phyloP scores from a whole-genome alignment of 345 rosid species.

The Citrus unshiu region DNA sequence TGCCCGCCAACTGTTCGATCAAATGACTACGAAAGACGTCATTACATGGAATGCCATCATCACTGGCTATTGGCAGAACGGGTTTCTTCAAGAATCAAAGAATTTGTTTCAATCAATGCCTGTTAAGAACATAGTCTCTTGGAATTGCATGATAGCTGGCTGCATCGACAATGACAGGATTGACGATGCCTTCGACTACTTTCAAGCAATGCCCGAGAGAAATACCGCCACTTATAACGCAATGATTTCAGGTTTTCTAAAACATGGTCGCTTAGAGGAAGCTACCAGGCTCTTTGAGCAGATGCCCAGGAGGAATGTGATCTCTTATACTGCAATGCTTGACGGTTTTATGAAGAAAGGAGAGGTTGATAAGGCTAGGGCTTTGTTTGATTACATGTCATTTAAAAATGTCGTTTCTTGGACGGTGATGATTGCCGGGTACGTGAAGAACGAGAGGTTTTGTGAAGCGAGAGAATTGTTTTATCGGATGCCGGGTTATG shows the following conservation, averaged over 20 bases:
- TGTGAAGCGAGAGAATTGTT: slow-evolving; percentile 26
- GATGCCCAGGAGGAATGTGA: slow-evolving; percentile 35
- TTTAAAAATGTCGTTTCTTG: slow-evolving; percentile 30
- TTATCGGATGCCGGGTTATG: slow-evolving; percentile 17
- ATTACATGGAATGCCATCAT: slow-evolving; percentile 44
- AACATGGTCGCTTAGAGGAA: slow-evolving; percentile 18
- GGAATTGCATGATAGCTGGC: slow-evolving; percentile 49
- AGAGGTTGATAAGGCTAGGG: slow-evolving; percentile 36
- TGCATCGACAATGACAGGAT: slow-evolving; percentile 23
- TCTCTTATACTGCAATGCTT: slow-evolving; percentile 48
- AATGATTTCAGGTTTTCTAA: slow-evolving; percentile 39
- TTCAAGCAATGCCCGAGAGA: slow-evolving; percentile 33
- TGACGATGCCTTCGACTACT: slow-evolving; percentile 31
- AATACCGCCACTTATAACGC: slow-evolving; percentile 38
- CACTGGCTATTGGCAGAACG: slow-evolving; percentile 31
- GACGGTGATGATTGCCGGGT: slow-evolving; percentile 38
- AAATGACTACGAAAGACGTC: slow-evolving; percentile 30
- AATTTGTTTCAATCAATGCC: slow-evolving; percentile 35
- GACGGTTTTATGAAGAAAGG: slow-evolving; percentile 37
- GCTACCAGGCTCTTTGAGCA: slow-evolving; percentile 33
- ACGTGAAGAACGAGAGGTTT: slow-evolving; percentile 28
- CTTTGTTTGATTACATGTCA: slow-evolving; percentile 27
- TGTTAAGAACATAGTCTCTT: slow-evolving; percentile 33
- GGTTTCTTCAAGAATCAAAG: slow-evolving; percentile 32
- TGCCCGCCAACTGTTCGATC: slow-evolving; percentile 37